A percentile compares a stretch with the other conserved stretches of the same genome.
Evolutionary conservation across 768 basidiomycete species (phyloP).

Genomic region (Pholiota microspora): DNA sequence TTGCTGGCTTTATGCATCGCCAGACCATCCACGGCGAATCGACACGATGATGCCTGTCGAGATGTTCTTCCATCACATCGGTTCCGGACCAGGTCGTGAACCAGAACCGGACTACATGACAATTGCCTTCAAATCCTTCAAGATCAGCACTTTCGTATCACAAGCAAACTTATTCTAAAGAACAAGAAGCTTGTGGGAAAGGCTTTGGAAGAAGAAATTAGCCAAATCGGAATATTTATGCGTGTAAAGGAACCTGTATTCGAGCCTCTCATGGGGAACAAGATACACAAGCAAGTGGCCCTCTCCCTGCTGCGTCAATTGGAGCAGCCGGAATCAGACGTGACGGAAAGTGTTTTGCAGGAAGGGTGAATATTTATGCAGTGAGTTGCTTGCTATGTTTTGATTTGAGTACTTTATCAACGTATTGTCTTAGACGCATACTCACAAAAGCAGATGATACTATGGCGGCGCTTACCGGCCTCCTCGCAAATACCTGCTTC

Average conservation of each 20-base stretch:
- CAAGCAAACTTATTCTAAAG: constrained; percentile 1
- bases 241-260: neutral
- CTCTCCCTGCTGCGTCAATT: neutral
- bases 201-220: neutral
- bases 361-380: neutral
- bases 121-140: neutral
- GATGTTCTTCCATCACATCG: neutral
- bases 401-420: neutral
- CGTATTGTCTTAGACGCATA: neutral
- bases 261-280: neutral
- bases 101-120: neutral
- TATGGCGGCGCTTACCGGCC: neutral
- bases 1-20: constrained; percentile 3
- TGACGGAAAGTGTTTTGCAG: neutral
- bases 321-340: neutral
- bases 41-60: neutral
- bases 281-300: constrained; percentile 1
- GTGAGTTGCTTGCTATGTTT: neutral
- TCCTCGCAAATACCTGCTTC: neutral
- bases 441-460: neutral
- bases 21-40: neutral
- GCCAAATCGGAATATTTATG: neutral
- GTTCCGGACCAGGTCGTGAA: neutral
- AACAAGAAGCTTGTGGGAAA: neutral
- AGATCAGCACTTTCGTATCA: constrained; percentile 8